Base-by-base conservation (phyloP, 164 flowering plant genomes). In the Vitis cinerea region DNA sequence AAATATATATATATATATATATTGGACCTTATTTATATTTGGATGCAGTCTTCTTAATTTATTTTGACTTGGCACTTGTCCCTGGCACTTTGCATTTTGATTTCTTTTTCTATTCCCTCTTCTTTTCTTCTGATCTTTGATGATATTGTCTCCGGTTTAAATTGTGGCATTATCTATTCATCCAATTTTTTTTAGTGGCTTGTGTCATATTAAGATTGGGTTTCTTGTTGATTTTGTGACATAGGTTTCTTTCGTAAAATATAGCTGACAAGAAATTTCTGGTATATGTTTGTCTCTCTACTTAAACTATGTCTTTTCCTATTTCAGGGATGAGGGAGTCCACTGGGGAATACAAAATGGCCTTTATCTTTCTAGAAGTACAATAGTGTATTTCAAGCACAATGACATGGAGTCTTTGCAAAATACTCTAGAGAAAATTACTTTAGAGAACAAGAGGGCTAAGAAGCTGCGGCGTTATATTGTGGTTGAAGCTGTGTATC, bases 281-380 rank as follows among this genome's bases (percentile, higher is more conserved):
- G 2, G 47, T 27, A 57, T 8, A 49, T 37, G 44, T 60, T n/a
- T 50, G 10, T 1, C 2, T 61, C 14, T 23, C 17, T 23, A 53
- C 16, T 48, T 44, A 31, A 16, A 29, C 5, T 55, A 27, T 31
- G 10, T 47, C 69, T 67, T 57, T 29, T 58, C 17, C 61, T 75
- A 49, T 76, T 72, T 8, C 81, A 96, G 99, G 70, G 99, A 96
- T 81, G 98, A 91, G 71, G 99, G 98, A 73, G 99, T 96, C 49
- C 97, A 96, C 67, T 96, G 98, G 99, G 97, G 90, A 63, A 90
- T 96, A 72, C 99, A 96, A 78, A 96, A 96, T 81, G 99, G 99
- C 50, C 95, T 96, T 67, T 77, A 92, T 79, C 97, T 96, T 67
- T 96, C 99, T 23, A 83, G 97, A 84, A 93, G 99, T 75, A 92